A percentile compares a stretch with the other conserved stretches of the same genome.
phyloP scores from a whole-genome alignment of 352 stramenopile genomes.

The Thalassiosira sp. region DNA sequence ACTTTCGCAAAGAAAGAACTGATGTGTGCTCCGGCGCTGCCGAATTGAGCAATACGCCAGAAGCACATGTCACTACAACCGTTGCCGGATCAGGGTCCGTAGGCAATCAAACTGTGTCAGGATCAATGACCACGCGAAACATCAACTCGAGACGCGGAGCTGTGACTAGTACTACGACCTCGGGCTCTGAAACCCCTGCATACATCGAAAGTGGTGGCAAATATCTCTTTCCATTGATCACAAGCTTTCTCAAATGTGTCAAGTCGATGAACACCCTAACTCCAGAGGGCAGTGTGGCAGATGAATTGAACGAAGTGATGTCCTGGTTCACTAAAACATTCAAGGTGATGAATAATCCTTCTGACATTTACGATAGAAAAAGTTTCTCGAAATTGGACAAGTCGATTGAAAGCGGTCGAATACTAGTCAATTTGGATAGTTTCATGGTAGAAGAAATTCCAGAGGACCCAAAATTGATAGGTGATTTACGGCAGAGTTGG shows the following conservation, averaged over 20 bases:
- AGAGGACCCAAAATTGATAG: constrained; percentile 41
- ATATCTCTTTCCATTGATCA: constrained; percentile 55
- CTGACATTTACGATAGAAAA: constrained; percentile 68
- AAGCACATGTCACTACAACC: neutral
- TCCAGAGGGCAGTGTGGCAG: constrained; percentile 49
- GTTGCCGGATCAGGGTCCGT: neutral
- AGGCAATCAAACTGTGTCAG: constrained; percentile 4
- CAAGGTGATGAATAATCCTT: constrained; percentile 60
- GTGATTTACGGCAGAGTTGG: constrained; percentile 59
- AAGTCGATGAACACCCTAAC: constrained; percentile 56
- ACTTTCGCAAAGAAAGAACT: constrained; percentile 44
- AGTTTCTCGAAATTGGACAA: constrained; percentile 73
- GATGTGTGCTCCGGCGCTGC: neutral
- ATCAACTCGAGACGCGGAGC: constrained; percentile 31
- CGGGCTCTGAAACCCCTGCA: constrained; percentile 35
- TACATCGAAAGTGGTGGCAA: constrained; percentile 33
- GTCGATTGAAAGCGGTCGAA: constrained; percentile 61
- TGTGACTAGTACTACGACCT: constrained; percentile 6
- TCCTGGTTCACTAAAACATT: constrained; percentile 66
- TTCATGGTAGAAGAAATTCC: constrained; percentile 31
- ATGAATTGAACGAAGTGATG: constrained; percentile 59
- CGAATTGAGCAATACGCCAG: neutral
- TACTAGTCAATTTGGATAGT: constrained; percentile 42
- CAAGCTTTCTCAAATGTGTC: constrained; percentile 52
- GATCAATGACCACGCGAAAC: constrained; percentile 37